Evolutionary conservation across 192 early-diverging fungal species (phyloP).

Genomic region (Mycoemilia scoparia): DNA sequence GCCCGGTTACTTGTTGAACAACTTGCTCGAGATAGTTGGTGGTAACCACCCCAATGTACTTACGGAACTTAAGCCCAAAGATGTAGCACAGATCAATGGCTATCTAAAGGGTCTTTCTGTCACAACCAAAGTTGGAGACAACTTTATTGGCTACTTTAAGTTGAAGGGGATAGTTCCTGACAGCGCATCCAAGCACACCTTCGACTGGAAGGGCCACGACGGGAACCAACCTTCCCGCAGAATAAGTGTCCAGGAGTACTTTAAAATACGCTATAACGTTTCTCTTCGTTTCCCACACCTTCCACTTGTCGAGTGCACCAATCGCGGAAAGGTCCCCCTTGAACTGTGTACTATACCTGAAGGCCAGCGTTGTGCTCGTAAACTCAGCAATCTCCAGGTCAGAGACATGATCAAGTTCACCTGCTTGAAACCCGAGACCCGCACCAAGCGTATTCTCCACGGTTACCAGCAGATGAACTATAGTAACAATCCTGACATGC

Average conservation of each 20-base stretch:
- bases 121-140: constrained; percentile 35
- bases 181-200: constrained; percentile 50
- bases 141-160: constrained; percentile 50
- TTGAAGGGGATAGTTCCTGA: constrained; percentile 45
- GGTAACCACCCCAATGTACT: constrained; percentile 23
- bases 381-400: constrained; percentile 69
- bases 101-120: constrained; percentile 35
- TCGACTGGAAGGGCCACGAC: constrained; percentile 35
- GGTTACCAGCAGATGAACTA: constrained; percentile 47
- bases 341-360: constrained; percentile 72
- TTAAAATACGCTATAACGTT: constrained; percentile 49
- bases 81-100: constrained; percentile 6
- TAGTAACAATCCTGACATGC: constrained; percentile 47
- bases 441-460: constrained; percentile 60
- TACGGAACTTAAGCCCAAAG: constrained; percentile 1
- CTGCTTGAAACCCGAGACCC: constrained; percentile 60
- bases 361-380: constrained; percentile 68
- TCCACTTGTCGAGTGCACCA: constrained; percentile 59
- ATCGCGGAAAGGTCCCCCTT: constrained; percentile 60
- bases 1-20: constrained; percentile 46
- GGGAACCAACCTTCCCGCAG: constrained; percentile 26
- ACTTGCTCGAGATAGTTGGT: constrained; percentile 46
- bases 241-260: constrained; percentile 64
- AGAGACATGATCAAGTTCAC: constrained; percentile 93
- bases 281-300: constrained; percentile 56